phyloP scores from a whole-genome alignment of 257 asterid species.

The Solanum sejunctum region DNA sequence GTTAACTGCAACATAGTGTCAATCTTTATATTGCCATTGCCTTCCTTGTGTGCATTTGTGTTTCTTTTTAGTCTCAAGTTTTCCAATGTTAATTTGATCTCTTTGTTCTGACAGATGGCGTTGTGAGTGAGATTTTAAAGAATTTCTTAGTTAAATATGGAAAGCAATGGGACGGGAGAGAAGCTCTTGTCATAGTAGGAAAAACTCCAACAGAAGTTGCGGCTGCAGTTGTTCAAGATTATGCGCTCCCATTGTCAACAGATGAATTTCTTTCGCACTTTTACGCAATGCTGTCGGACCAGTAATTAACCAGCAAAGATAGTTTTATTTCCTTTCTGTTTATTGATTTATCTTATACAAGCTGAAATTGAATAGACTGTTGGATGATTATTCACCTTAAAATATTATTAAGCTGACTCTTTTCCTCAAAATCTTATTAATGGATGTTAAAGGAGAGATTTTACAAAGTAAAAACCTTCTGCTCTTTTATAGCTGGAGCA shows the following conservation, averaged over 20 bases:
- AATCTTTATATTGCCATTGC: background rate
- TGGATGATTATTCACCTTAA: background rate
- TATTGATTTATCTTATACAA: background rate
- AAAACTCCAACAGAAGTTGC: slow-evolving; percentile 79
- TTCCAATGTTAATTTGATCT: background rate
- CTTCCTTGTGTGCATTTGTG: background rate
- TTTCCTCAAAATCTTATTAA: background rate
- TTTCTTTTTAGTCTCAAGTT: background rate
- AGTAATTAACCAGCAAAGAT: slow-evolving; percentile 26
- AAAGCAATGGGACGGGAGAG: slow-evolving; percentile 73
- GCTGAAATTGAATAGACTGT: too few relatives aligned
- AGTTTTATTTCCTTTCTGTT: background rate
- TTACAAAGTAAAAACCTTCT: background rate
- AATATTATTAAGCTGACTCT: background rate
- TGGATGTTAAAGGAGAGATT: background rate
- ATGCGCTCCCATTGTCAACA: slow-evolving; percentile 48
- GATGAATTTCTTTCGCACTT: slow-evolving; percentile 55
- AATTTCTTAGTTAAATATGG: slow-evolving; percentile 57
- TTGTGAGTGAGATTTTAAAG: slow-evolving; percentile 51
- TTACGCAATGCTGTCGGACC: slow-evolving; percentile 42
- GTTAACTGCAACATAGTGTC: background rate
- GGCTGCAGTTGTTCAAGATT: slow-evolving; percentile 57
- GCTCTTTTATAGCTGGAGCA: background rate
- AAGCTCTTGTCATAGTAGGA: slow-evolving; percentile 42
- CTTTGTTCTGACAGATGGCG: slow-evolving; percentile 44